These are phyloP conservation scores for Pythium plurisporium DNA, from an alignment of 352 stramenopile species.

Conservation along the genomic window DNA sequence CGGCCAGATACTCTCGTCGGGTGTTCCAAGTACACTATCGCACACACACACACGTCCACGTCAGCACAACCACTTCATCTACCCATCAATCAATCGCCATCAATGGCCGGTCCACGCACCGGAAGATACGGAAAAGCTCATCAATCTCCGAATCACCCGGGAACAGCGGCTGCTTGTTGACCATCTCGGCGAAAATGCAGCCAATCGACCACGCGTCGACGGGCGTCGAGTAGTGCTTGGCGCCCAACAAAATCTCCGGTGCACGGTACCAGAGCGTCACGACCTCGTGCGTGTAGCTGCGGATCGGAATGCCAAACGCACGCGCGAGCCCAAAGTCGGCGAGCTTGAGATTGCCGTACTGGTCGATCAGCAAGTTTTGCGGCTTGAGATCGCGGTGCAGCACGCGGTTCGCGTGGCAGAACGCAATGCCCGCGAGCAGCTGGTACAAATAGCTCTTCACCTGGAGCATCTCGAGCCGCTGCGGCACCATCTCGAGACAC, in stretches of 20 bases:
- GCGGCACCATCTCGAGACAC: constrained; percentile 92
- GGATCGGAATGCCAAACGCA: constrained; percentile 97
- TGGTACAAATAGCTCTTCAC: constrained; percentile 92
- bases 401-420: constrained; percentile 98
- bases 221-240: constrained; percentile 84
- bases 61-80: background rate
- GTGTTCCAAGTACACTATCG: constrained; percentile 92
- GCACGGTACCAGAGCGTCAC: constrained; percentile 99
- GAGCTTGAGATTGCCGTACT: constrained; percentile 98
- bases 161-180: constrained; percentile 79
- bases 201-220: constrained; percentile 89
- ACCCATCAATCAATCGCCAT: no score
- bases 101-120: no score
- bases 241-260: constrained; percentile 96
- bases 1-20: constrained; percentile 95
- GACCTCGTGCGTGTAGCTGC: constrained; percentile 97
- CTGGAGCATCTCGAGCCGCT: constrained; percentile 76
- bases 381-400: constrained; percentile 97
- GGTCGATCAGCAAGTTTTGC: constrained; percentile 98
- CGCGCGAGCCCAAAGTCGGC: constrained; percentile 99
- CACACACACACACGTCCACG: background rate
- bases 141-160: constrained; percentile 84
- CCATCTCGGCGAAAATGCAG: constrained; percentile 84
- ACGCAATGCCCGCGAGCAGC: constrained; percentile 97
- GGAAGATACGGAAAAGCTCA: constrained; percentile 86